These are phyloP conservation scores for Kluyveromyces siamensis DNA, from an alignment of 805 yeast species.

Conservation along the genomic window DNA sequence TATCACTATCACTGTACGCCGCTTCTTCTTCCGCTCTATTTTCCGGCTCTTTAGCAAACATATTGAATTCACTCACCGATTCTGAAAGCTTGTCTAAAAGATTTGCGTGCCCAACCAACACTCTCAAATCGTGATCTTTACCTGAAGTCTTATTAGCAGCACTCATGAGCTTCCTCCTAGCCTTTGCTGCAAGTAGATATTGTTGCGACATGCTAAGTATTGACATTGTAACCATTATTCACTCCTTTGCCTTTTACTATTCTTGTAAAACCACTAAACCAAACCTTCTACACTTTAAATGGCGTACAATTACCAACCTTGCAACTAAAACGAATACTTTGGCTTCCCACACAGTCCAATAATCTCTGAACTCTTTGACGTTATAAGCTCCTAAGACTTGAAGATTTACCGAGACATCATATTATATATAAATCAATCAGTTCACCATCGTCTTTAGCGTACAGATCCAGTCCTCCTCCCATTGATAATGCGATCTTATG, in stretches of 20 bases:
- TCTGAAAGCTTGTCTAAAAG: conserved; percentile 18
- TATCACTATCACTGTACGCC: conserved; percentile 11
- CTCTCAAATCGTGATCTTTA: conserved; percentile 19
- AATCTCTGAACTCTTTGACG: too few species aligned
- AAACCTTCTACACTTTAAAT: too few species aligned
- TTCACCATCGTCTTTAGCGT: too few species aligned
- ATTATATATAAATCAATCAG: too few species aligned
- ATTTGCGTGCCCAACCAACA: conserved; percentile 28
- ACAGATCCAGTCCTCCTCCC: too few species aligned
- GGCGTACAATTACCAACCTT: too few species aligned
- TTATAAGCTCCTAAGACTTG: too few species aligned
- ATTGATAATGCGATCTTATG: too few species aligned
- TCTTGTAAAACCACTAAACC: neutral
- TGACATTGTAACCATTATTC: neutral
- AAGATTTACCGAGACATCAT: too few species aligned
- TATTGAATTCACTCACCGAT: conserved; percentile 2
- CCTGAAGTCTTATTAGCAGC: conserved; percentile 13
- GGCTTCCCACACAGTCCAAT: too few species aligned
- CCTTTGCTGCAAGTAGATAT: conserved; percentile 13
- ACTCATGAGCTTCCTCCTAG: conserved; percentile 14
- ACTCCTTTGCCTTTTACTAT: neutral
- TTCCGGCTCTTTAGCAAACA: neutral
- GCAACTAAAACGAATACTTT: too few species aligned
- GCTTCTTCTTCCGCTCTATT: conserved; percentile 7
- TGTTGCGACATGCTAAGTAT: conserved; percentile 5